Conservation (phyloP, 129 eudicot genomes). For the Flaveria linearis region DNA sequence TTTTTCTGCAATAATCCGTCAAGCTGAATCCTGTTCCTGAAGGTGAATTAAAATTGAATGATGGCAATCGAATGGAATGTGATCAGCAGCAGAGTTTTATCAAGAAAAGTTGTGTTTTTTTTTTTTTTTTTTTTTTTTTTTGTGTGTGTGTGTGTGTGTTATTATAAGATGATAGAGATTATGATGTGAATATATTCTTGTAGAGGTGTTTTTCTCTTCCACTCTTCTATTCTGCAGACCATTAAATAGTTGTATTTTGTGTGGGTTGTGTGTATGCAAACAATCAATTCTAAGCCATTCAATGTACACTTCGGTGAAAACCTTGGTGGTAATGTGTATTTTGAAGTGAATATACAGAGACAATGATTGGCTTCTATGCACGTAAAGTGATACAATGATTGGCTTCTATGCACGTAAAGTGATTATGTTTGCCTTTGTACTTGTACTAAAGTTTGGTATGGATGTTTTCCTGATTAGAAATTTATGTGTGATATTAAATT, state of each 20-base stretch:
- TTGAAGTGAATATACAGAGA: neutral
- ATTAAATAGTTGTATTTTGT: neutral
- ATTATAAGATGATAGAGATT: neutral
- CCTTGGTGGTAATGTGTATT: neutral
- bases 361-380: neutral
- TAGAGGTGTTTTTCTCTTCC: neutral
- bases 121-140: too few species aligned
- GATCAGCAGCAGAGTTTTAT: neutral
- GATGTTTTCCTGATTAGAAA: constrained; percentile 14
- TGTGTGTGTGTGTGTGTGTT: too few species aligned
- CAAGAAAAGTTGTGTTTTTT: neutral
- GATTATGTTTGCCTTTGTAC: constrained; percentile 12
- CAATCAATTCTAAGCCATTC: neutral
- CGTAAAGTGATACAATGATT: constrained; percentile 11
- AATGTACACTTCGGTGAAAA: neutral
- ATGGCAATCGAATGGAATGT: neutral
- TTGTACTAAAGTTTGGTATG: constrained; percentile 7
- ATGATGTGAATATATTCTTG: constrained; percentile 17
- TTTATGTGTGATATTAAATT: neutral
- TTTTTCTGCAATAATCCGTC: neutral
- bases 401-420: constrained; percentile 2
- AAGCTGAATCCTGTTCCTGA: neutral
- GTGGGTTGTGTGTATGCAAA: neutral
- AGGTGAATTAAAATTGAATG: neutral
- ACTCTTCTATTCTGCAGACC: neutral